Evolutionary conservation across 768 basidiomycete species (phyloP).

Genomic region (Hydnomerulius pinastri): DNA sequence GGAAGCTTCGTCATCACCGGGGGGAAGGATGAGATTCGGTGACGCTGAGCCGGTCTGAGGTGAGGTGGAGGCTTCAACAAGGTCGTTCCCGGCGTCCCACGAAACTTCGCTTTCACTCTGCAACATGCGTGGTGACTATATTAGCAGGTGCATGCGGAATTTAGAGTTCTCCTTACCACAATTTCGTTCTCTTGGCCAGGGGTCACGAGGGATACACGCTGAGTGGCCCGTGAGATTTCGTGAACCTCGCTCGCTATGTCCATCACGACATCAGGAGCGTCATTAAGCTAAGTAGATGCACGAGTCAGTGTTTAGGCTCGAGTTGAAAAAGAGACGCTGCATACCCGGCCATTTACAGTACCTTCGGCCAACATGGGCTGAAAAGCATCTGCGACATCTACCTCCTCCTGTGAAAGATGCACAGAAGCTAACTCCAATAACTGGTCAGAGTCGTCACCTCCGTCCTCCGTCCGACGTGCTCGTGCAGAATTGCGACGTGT

Average conservation of each 20-base stretch:
- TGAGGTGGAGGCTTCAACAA: not conserved
- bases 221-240: not conserved
- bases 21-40: constrained; percentile 19
- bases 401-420: constrained; percentile 16
- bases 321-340: too few relatives aligned
- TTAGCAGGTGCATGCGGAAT: not conserved
- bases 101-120: not conserved
- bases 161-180: constrained; percentile 4
- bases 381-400: not conserved
- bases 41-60: not conserved
- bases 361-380: not conserved
- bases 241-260: constrained; percentile 13
- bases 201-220: not conserved
- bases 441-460: constrained; percentile 16
- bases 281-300: not conserved
- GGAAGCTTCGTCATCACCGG: not conserved
- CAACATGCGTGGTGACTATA: not conserved
- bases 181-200: not conserved
- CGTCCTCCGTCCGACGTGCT: not conserved
- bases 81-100: not conserved
- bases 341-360: not conserved
- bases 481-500: not conserved
- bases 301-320: too few relatives aligned
- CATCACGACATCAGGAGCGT: not conserved
- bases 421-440: constrained; percentile 27